Conservation (phyloP, 257 asterid genomes). For the Nicotiana attenuata region DNA sequence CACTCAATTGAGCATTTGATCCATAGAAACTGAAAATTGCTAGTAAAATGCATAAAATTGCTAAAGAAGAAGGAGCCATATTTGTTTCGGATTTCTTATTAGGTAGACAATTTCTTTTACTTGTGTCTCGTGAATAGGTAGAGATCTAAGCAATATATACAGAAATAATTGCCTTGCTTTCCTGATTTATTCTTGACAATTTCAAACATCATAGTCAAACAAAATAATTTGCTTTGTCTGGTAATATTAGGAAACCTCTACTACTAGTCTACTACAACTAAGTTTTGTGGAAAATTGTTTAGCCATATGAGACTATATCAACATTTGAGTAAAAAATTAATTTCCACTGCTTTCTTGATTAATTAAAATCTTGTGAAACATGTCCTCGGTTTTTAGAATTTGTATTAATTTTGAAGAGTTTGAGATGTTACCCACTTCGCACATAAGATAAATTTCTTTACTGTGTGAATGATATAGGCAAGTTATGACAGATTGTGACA, state of each 20-base stretch:
- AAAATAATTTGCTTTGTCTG: not conserved
- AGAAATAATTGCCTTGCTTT: not conserved
- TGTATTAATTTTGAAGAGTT: not conserved
- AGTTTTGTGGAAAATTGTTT: not conserved
- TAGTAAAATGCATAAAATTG: not conserved
- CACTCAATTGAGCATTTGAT: conserved; percentile 39
- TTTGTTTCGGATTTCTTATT: not conserved
- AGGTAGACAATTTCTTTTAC: not conserved
- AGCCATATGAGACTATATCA: not conserved
- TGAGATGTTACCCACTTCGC: not conserved
- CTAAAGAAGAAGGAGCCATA: conserved; percentile 23
- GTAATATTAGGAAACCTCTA: not conserved
- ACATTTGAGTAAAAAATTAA: not conserved
- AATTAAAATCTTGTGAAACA: not conserved
- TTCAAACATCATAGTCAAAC: conserved; percentile 4
- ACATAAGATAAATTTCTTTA: too few relatives aligned
- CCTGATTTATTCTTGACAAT: not conserved
- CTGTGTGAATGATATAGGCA: not conserved
- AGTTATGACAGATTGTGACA: not conserved
- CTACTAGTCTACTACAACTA: not conserved
- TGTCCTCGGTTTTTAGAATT: too few relatives aligned
- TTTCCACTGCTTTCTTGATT: not conserved
- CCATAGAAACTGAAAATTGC: conserved; percentile 16
- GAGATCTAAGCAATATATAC: conserved; percentile 2
- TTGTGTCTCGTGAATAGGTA: not conserved